phyloP scores from a whole-genome alignment of 805 yeast species.

The Candida sakaeoensis region DNA sequence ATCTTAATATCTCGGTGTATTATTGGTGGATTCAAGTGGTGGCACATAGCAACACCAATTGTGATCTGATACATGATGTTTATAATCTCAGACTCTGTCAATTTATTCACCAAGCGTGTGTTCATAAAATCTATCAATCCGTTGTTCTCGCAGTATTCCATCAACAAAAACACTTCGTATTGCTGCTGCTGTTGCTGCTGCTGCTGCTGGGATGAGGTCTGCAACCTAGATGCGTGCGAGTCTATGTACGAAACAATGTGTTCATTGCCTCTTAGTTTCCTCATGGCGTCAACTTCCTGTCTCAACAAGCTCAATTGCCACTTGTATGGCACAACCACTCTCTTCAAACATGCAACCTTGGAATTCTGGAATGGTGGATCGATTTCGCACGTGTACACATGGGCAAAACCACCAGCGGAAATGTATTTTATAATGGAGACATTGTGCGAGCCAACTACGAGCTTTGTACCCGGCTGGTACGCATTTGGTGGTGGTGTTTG shows the following conservation, averaged over 20 bases:
- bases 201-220: slow-evolving; percentile 33
- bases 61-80: slow-evolving; percentile 66
- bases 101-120: slow-evolving; percentile 58
- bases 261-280: slow-evolving; percentile 71
- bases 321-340: slow-evolving; percentile 95
- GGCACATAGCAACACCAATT: slow-evolving; percentile 76
- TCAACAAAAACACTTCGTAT: slow-evolving; percentile 73
- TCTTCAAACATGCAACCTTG: slow-evolving; percentile 73
- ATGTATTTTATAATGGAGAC: slow-evolving; percentile 67
- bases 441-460: slow-evolving; percentile 81
- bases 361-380: slow-evolving; percentile 50
- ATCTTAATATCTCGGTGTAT: slow-evolving; percentile 80
- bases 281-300: slow-evolving; percentile 98
- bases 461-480: slow-evolving; percentile 69
- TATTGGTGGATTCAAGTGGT: slow-evolving; percentile 64
- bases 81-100: slow-evolving; percentile 65
- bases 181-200: slow-evolving; percentile 51
- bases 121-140: slow-evolving; percentile 82
- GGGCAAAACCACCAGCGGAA: slow-evolving; percentile 94
- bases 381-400: slow-evolving; percentile 78
- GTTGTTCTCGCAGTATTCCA: slow-evolving; percentile 76
- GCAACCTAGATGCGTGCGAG: slow-evolving; percentile 83
- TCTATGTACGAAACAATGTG: slow-evolving; percentile 89
- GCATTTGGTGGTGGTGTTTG: slow-evolving; percentile 57
- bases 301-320: slow-evolving; percentile 74